Percentiles rank a stretch among this genome's conserved stretches.
These are phyloP conservation scores for Quercus gilva DNA, from an alignment of 306 rosid genomes.

Conservation along the genomic window DNA sequence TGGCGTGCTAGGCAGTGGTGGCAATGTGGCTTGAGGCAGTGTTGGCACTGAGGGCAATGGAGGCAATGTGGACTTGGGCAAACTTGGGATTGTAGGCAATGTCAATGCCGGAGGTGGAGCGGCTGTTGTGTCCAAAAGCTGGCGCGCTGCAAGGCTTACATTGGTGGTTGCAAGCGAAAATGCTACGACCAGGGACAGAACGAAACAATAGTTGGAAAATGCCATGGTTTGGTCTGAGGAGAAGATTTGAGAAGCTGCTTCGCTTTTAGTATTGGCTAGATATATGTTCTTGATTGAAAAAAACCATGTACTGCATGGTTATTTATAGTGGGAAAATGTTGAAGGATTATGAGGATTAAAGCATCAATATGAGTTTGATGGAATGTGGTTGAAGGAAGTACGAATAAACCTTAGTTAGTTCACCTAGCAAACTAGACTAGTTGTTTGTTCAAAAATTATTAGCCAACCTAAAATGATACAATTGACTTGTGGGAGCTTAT, in stretches of 20 bases:
- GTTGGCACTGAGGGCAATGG: constrained; percentile 5
- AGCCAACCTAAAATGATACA: not conserved
- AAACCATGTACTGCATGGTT: not conserved
- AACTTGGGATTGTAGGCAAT: constrained; percentile 16
- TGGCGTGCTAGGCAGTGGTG: constrained; percentile 17
- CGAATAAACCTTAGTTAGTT: not conserved
- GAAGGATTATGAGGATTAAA: not conserved
- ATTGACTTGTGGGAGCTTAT: not conserved
- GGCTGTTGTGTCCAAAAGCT: constrained; percentile 27
- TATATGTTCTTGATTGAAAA: not conserved
- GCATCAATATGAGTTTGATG: constrained; percentile 6
- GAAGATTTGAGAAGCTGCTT: not conserved
- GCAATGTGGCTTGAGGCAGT: constrained; percentile 3
- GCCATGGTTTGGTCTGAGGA: not conserved
- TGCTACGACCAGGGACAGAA: not conserved
- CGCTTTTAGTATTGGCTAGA: not conserved
- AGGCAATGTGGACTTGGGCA: constrained; percentile 14
- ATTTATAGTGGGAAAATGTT: not conserved
- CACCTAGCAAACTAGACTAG: not conserved
- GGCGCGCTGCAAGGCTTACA: constrained; percentile 26
- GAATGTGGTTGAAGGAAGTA: constrained; percentile 3
- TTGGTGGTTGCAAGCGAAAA: constrained; percentile 20
- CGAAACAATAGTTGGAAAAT: not conserved
- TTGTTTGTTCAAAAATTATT: not conserved
- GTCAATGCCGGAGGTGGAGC: constrained; percentile 26